phyloP scores from a whole-genome alignment of 257 asterid genomes.

The Solanum piurae region DNA sequence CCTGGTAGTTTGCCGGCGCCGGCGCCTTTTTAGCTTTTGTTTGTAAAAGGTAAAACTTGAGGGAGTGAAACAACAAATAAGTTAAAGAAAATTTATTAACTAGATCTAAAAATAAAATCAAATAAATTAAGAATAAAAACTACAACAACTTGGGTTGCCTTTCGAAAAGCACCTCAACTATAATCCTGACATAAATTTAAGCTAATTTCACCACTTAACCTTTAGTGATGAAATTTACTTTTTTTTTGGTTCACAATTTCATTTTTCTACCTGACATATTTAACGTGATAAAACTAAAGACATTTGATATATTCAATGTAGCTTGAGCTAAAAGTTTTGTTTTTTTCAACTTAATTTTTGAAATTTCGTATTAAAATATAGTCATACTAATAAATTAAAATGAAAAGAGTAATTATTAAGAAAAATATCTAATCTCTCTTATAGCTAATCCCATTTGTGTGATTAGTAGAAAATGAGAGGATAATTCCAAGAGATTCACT shows the following conservation, averaged over 20 bases:
- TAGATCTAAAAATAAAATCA: not conserved
- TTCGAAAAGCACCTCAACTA: not conserved
- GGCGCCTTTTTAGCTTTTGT: not conserved
- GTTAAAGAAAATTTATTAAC: too few relatives aligned
- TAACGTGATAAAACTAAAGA: too few relatives aligned
- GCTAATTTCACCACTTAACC: not conserved
- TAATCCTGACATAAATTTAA: not conserved
- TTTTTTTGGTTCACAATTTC: rapidly evolving
- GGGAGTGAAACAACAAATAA: too few relatives aligned
- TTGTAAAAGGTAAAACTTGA: not conserved
- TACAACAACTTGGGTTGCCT: not conserved
- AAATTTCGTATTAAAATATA: too few relatives aligned
- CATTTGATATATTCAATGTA: not conserved
- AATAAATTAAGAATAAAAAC: not conserved
- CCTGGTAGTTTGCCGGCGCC: not conserved
- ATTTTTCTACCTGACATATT: not conserved
- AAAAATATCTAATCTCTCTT: too few relatives aligned
- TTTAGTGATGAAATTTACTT: too few relatives aligned
- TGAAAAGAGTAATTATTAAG: not conserved
- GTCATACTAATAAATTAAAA: not conserved
- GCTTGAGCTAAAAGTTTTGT: not conserved
- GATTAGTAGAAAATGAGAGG: not conserved
- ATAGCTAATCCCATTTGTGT: not conserved
- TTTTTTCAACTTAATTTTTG: too few relatives aligned
- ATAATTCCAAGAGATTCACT: not conserved